These are phyloP conservation scores for Salvia miltiorrhiza DNA, from an alignment of 257 asterid genomes.

Conservation along the genomic window DNA sequence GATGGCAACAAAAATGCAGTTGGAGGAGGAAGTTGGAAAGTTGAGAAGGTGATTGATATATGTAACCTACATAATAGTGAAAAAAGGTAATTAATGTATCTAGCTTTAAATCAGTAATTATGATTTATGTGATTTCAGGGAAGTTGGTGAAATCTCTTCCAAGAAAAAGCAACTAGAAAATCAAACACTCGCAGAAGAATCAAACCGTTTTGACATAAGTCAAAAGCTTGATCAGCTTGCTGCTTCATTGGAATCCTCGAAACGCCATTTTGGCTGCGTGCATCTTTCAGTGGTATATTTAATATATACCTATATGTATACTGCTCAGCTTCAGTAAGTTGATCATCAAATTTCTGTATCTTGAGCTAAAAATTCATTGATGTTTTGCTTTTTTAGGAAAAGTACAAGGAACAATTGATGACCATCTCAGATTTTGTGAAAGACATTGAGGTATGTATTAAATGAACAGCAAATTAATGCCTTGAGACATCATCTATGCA, in stretches of 20 bases:
- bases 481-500: slow-evolving; percentile 6
- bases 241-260: slow-evolving; percentile 42
- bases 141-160: slow-evolving; percentile 41
- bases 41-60: slow-evolving; percentile 47
- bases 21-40: slow-evolving; percentile 65
- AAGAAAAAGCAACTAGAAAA: slow-evolving; percentile 38
- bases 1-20: slow-evolving; percentile 45
- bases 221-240: slow-evolving; percentile 39
- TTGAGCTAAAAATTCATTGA: slow-evolving; percentile 14
- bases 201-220: slow-evolving; percentile 33
- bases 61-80: neutral
- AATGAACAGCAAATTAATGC: slow-evolving; percentile 9
- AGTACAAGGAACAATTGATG: slow-evolving; percentile 60
- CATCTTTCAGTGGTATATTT: slow-evolving; percentile 41
- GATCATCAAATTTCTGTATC: neutral
- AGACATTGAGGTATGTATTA: slow-evolving; percentile 61
- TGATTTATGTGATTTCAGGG: slow-evolving; percentile 42
- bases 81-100: neutral
- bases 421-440: slow-evolving; percentile 54
- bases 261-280: slow-evolving; percentile 27
- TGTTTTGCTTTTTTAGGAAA: slow-evolving; percentile 41
- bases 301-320: neutral
- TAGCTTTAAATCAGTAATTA: neutral
- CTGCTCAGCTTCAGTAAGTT: neutral
- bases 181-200: slow-evolving; percentile 30